phyloP scores from a whole-genome alignment of 2,329 filamentous ascomycete genomes.

The Ophiosphaerella narmari region DNA sequence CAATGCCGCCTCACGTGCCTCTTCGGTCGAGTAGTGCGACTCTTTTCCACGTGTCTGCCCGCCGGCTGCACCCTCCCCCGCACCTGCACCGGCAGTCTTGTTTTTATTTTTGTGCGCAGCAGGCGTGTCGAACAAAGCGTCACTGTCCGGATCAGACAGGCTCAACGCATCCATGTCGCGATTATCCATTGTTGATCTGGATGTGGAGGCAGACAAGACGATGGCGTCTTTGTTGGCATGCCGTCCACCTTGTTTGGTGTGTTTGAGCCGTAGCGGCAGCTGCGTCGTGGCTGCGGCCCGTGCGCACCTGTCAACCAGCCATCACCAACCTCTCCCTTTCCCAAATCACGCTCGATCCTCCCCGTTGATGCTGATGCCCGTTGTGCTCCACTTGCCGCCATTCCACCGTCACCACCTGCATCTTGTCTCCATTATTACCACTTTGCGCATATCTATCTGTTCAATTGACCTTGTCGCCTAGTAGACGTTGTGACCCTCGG shows the following conservation, averaged over 20 bases:
- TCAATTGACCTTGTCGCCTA: constrained; percentile 7
- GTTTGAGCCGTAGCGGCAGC: constrained; percentile 13
- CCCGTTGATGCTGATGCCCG: constrained; percentile 17
- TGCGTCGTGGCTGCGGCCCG: not conserved
- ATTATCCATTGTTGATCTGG: constrained; percentile 29
- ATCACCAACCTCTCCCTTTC: constrained; percentile 31
- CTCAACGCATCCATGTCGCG: constrained; percentile 58
- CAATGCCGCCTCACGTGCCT: constrained; percentile 73
- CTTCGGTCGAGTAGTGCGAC: constrained; percentile 65
- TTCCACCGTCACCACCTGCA: constrained; percentile 19
- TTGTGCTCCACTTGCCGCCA: constrained; percentile 18
- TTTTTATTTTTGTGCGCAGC: constrained; percentile 48
- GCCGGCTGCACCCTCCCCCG: constrained; percentile 48
- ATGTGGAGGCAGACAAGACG: not conserved
- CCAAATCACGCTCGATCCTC: constrained; percentile 13
- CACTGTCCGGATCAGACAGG: constrained; percentile 60
- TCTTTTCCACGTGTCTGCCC: constrained; percentile 50
- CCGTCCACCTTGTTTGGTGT: constrained; percentile 30
- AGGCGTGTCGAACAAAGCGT: constrained; percentile 62
- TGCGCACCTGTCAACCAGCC: constrained; percentile 21
- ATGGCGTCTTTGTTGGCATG: constrained; percentile 1
- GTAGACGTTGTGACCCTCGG: constrained; percentile 10
- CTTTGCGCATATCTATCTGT: constrained; percentile 7
- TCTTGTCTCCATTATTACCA: constrained; percentile 7
- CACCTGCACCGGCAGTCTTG: constrained; percentile 41